phyloP scores from a whole-genome alignment of 768 basidiomycete genomes.

The Guyanaporus albipodus region DNA sequence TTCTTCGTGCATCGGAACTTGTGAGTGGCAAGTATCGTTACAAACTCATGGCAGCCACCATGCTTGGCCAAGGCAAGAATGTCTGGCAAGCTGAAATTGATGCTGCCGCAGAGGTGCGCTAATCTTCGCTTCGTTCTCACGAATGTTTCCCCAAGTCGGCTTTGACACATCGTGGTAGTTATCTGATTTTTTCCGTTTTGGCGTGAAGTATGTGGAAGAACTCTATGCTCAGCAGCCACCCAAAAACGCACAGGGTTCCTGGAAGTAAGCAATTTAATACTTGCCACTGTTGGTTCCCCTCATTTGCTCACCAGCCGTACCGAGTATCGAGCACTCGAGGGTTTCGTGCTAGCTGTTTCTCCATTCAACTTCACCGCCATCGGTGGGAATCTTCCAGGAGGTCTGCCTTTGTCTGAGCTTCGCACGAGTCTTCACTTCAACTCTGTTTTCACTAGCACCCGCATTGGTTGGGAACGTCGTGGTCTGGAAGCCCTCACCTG shows the following conservation, averaged over 20 bases:
- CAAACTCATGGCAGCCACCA: constrained; percentile 92
- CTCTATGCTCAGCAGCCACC: constrained; percentile 88
- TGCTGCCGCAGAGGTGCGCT: constrained; percentile 88
- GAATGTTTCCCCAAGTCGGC: background rate
- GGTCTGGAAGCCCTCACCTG: constrained; percentile 97
- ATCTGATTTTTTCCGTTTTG: constrained; percentile 92
- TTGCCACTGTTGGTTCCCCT: background rate
- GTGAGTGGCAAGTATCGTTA: constrained; percentile 95
- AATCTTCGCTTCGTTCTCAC: background rate
- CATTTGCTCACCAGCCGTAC: constrained; percentile 59
- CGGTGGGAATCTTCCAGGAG: constrained; percentile 86
- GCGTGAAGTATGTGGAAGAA: constrained; percentile 95
- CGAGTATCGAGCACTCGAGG: constrained; percentile 97
- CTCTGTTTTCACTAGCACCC: constrained; percentile 50
- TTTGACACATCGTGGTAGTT: constrained; percentile 42
- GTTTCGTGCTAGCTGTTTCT: constrained; percentile 95
- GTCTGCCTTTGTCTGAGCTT: constrained; percentile 30
- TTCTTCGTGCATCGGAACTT: constrained; percentile 96
- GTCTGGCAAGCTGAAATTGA: constrained; percentile 99
- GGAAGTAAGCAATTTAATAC: constrained; percentile 69
- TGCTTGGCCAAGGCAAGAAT: constrained; percentile 98
- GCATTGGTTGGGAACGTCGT: constrained; percentile 93
- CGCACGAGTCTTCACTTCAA: background rate
- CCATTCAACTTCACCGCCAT: constrained; percentile 99
- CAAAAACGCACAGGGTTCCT: constrained; percentile 79